phyloP scores from a whole-genome alignment of 345 rosid species.

The Orychophragmus violaceus region DNA sequence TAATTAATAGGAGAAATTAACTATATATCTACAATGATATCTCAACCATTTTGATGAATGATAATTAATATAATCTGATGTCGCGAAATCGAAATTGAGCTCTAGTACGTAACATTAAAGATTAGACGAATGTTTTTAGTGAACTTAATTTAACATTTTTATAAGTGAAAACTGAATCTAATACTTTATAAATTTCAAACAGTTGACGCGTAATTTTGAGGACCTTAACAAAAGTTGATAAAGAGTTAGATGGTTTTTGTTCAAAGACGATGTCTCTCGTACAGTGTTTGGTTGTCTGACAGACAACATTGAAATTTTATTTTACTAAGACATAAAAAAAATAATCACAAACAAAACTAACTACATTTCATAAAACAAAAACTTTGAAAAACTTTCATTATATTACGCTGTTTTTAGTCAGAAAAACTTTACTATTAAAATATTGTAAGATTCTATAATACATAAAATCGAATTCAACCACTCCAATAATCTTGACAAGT shows the following conservation, averaged over 20 bases:
- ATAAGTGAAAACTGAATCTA: neutral
- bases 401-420: too few species aligned
- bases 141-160: neutral
- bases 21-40: neutral
- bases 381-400: neutral
- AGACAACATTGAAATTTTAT: neutral
- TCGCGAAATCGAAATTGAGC: neutral
- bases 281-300: neutral
- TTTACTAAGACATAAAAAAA: neutral
- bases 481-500: slow-evolving; percentile 14
- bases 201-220: neutral
- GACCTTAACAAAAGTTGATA: neutral
- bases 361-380: neutral
- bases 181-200: neutral
- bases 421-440: too few species aligned
- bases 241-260: neutral
- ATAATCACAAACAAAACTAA: neutral
- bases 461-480: slow-evolving; percentile 15
- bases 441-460: neutral
- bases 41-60: neutral
- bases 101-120: neutral
- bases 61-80: neutral
- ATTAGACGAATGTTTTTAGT: neutral
- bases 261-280: neutral
- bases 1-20: neutral